These are phyloP conservation scores for Leishmania tarentolae DNA, from an alignment of 208 protist genomes.

Conservation along the genomic window DNA sequence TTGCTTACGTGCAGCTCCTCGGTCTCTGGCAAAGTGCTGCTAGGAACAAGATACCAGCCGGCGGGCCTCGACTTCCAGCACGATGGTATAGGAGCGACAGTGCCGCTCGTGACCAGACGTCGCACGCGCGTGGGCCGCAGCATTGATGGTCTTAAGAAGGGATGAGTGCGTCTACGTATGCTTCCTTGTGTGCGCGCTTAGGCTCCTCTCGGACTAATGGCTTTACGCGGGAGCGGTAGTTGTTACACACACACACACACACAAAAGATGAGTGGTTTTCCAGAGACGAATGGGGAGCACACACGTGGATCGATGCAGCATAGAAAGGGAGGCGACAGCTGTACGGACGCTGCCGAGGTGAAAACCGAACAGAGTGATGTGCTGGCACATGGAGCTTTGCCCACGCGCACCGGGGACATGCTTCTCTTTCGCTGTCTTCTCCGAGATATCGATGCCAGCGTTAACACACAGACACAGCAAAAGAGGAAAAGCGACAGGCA, in stretches of 20 bases:
- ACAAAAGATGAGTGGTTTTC: neutral
- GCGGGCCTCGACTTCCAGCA: constrained; percentile 63
- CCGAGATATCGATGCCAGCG: neutral
- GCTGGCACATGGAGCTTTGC: neutral
- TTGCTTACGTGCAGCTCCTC: constrained; percentile 70
- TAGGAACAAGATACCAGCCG: constrained; percentile 71
- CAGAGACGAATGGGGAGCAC: neutral
- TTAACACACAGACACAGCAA: neutral
- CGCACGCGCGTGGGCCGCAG: constrained; percentile 1
- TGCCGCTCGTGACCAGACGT: constrained; percentile 17
- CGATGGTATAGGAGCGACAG: constrained; percentile 47
- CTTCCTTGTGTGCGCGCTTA: neutral
- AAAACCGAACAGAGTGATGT: neutral
- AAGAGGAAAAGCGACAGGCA: neutral
- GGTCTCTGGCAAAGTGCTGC: constrained; percentile 34
- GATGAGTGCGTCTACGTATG: neutral
- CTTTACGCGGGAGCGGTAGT: neutral
- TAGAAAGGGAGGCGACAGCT: neutral
- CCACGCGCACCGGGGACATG: neutral
- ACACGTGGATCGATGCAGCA: neutral
- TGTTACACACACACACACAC: too few species aligned
- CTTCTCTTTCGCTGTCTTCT: neutral
- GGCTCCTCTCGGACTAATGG: neutral
- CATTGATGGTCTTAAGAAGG: constrained; percentile 2
- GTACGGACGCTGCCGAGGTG: neutral